Evolutionary conservation across 2,329 filamentous ascomycete species (phyloP).

Genomic region (Basipetospora chlamydospora): DNA sequence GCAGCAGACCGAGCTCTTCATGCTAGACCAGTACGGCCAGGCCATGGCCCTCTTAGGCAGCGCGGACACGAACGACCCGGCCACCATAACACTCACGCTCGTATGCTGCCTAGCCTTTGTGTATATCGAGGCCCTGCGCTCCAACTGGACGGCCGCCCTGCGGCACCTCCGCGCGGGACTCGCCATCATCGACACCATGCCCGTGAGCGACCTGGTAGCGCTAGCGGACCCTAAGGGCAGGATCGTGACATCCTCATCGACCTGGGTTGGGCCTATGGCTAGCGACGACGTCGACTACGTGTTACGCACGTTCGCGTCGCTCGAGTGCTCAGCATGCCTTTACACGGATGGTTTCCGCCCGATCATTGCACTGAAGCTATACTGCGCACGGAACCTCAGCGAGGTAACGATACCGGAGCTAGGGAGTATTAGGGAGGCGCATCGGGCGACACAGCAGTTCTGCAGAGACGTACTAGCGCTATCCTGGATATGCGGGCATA

Average conservation of each 20-base stretch:
- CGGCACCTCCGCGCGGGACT: constrained; percentile 16
- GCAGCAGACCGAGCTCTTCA: constrained; percentile 16
- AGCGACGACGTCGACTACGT: constrained; percentile 11
- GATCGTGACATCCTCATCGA: no score
- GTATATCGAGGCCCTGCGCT: constrained; percentile 16
- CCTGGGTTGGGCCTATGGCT: no score
- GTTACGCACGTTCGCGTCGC: constrained; percentile 11
- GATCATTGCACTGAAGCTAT: constrained; percentile 2
- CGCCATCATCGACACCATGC: constrained; percentile 16
- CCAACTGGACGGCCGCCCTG: constrained; percentile 13
- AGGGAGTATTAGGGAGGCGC: background rate
- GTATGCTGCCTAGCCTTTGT: constrained; percentile 19
- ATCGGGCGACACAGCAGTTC: background rate
- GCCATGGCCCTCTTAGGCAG: constrained; percentile 19
- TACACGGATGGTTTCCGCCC: constrained; percentile 11
- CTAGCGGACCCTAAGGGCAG: constrained; percentile 2
- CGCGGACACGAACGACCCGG: constrained; percentile 3
- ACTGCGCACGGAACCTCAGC: background rate
- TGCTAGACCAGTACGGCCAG: constrained; percentile 23
- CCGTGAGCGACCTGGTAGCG: constrained; percentile 9
- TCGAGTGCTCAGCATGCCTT: constrained; percentile 11
- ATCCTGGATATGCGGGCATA: background rate
- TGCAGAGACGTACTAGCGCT: background rate
- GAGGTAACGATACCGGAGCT: background rate
- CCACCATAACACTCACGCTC: constrained; percentile 13